Percentiles rank a stretch among this genome's conserved stretches.
These are phyloP conservation scores for Thraustotheca clavata DNA, from an alignment of 352 stramenopile species.

Conservation along the genomic window DNA sequence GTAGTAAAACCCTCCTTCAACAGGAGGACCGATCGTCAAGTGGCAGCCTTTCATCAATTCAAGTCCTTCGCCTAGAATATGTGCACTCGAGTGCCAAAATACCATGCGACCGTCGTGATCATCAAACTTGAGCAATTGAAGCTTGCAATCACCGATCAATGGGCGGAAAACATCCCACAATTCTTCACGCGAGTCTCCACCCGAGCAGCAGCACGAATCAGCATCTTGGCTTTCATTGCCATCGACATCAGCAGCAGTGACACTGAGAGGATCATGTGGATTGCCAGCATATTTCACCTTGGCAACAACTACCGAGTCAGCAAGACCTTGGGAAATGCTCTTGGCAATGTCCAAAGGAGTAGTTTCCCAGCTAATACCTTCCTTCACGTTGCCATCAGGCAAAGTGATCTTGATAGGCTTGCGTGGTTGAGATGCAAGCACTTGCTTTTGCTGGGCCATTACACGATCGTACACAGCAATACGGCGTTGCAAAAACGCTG, in stretches of 20 bases:
- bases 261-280: conserved; percentile 63
- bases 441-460: conserved; percentile 54
- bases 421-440: conserved; percentile 74
- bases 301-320: conserved; percentile 89
- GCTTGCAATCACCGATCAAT: conserved; percentile 93
- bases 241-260: conserved; percentile 81
- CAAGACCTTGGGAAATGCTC: conserved; percentile 92
- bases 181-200: conserved; percentile 51
- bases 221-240: conserved; percentile 70
- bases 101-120: conserved; percentile 93
- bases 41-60: conserved; percentile 95
- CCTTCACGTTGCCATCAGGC: conserved; percentile 92
- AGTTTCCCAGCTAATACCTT: conserved; percentile 90
- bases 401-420: conserved; percentile 94
- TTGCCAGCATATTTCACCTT: conserved; percentile 82
- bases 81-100: conserved; percentile 97
- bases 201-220: conserved; percentile 39
- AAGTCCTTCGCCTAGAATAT: conserved; percentile 96
- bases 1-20: conserved; percentile 98
- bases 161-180: conserved; percentile 97
- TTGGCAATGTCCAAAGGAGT: conserved; percentile 95
- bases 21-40: conserved; percentile 94
- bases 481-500: conserved; percentile 73
- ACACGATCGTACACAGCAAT: conserved; percentile 82
- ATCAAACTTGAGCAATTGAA: conserved; percentile 98